Percentiles rank a stretch among this genome's conserved stretches.
Evolutionary conservation across 2,329 filamentous ascomycete genomes (phyloP).

Genomic region (Pseudogymnoascus pannorum): DNA sequence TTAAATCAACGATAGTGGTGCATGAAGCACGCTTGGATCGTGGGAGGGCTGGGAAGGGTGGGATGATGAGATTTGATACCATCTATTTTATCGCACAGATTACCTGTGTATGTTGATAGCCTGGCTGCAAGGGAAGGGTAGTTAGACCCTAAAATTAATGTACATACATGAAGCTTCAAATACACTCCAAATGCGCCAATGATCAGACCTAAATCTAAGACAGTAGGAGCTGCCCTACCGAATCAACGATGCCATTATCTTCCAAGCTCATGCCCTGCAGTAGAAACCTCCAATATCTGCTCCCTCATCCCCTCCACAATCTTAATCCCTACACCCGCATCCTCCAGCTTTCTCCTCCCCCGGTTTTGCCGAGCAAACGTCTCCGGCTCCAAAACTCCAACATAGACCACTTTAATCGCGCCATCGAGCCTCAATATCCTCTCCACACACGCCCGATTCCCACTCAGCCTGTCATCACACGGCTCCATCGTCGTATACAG

Average conservation of each 20-base stretch:
- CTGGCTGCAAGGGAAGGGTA: background rate
- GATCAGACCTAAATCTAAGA: background rate
- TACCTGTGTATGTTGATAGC: background rate
- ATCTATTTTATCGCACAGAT: background rate
- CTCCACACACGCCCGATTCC: conserved; percentile 70
- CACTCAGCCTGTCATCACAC: conserved; percentile 65
- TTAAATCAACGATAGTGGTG: background rate
- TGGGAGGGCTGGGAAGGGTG: background rate
- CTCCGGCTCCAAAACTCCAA: conserved; percentile 82
- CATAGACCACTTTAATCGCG: conserved; percentile 67
- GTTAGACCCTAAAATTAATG: background rate
- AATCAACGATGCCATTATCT: background rate
- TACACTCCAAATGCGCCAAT: background rate
- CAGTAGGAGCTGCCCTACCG: background rate
- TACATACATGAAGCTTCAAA: background rate
- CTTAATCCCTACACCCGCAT: conserved; percentile 65
- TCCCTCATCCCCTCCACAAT: conserved; percentile 68
- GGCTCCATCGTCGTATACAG: conserved; percentile 93
- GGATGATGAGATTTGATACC: background rate
- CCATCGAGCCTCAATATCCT: conserved; percentile 56
- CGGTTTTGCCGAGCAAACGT: conserved; percentile 81
- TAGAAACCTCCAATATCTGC: conserved; percentile 76
- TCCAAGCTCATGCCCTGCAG: conserved; percentile 59
- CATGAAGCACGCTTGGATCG: background rate
- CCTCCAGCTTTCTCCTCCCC: conserved; percentile 61